Conservation (phyloP, 2,329 filamentous ascomycete genomes). For the Knoxdaviesia proteae region DNA sequence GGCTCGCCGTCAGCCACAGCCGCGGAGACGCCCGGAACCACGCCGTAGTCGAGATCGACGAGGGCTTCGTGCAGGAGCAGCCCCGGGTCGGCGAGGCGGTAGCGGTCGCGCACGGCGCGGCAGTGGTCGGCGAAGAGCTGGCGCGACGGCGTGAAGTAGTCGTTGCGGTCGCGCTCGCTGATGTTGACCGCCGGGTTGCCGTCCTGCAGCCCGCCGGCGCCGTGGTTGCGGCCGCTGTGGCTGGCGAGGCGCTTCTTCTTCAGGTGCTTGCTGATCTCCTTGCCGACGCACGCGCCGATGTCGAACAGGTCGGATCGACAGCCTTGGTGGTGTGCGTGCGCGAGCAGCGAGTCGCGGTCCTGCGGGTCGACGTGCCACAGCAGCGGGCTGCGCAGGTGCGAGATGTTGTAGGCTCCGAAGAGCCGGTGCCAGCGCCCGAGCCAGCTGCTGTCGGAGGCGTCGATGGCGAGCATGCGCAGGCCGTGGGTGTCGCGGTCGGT, state of each 20-base stretch:
- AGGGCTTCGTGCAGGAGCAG: constrained; percentile 43
- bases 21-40: constrained; percentile 20
- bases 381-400: constrained; percentile 57
- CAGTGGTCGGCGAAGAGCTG: constrained; percentile 43
- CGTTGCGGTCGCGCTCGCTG: constrained; percentile 45
- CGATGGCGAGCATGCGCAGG: constrained; percentile 39
- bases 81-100: constrained; percentile 16
- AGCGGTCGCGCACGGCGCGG: constrained; percentile 31
- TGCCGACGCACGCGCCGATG: constrained; percentile 55
- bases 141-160: constrained; percentile 46
- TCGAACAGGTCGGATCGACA: constrained; percentile 45
- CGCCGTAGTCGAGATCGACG: constrained; percentile 36
- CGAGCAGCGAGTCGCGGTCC: constrained; percentile 53
- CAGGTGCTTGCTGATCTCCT: constrained; percentile 60
- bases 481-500: constrained; percentile 2
- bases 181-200: constrained; percentile 21
- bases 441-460: constrained; percentile 42
- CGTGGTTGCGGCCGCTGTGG: constrained; percentile 11
- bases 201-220: neutral
- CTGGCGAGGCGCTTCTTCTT: constrained; percentile 36
- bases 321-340: constrained; percentile 40
- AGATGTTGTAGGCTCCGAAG: constrained; percentile 49
- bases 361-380: constrained; percentile 64
- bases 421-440: constrained; percentile 50
- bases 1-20: constrained; percentile 19